These are phyloP conservation scores for Penicillium sp. DNA, from an alignment of 2,329 filamentous ascomycete species.

Conservation along the genomic window DNA sequence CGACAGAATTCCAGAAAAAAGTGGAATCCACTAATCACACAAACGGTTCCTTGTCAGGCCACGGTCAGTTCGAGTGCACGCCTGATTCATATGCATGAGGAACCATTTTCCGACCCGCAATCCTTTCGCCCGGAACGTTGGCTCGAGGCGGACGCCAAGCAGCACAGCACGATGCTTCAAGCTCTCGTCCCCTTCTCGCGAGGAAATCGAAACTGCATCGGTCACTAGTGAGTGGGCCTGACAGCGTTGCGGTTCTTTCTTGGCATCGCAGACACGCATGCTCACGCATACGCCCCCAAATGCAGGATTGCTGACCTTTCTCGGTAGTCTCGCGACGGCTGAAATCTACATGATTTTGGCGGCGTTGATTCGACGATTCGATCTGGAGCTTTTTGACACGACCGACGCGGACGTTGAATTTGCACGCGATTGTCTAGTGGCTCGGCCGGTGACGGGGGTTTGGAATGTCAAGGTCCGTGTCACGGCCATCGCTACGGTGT, in stretches of 20 bases:
- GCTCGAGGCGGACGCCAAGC: slow-evolving; percentile 15
- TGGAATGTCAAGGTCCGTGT: slow-evolving; percentile 1
- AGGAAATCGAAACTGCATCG: slow-evolving; percentile 23
- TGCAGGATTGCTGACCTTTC: neutral
- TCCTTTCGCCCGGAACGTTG: slow-evolving; percentile 26
- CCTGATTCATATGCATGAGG: slow-evolving; percentile 18
- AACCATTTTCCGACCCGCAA: slow-evolving; percentile 23
- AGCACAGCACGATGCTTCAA: slow-evolving; percentile 17
- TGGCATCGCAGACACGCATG: neutral
- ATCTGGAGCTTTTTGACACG: slow-evolving; percentile 13
- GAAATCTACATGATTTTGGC: slow-evolving; percentile 16
- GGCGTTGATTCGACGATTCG: slow-evolving; percentile 11
- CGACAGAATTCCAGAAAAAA: too few relatives aligned
- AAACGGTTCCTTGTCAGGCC: slow-evolving; percentile 15
- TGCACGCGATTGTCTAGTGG: slow-evolving; percentile 14
- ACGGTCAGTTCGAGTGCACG: slow-evolving; percentile 18
- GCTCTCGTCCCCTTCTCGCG: slow-evolving; percentile 22
- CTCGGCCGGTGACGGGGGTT: slow-evolving; percentile 11
- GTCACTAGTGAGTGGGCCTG: slow-evolving; percentile 25
- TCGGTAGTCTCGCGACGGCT: slow-evolving; percentile 14
- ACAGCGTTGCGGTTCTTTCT: too few relatives aligned
- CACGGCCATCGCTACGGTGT: too few relatives aligned
- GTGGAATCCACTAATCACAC: slow-evolving; percentile 4
- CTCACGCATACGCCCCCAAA: neutral
- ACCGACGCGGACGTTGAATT: slow-evolving; percentile 10